Percentiles rank a stretch among this genome's conserved stretches.
Conservation (phyloP, 306 rosid species). For the Pachyrhizus erosus region DNA sequence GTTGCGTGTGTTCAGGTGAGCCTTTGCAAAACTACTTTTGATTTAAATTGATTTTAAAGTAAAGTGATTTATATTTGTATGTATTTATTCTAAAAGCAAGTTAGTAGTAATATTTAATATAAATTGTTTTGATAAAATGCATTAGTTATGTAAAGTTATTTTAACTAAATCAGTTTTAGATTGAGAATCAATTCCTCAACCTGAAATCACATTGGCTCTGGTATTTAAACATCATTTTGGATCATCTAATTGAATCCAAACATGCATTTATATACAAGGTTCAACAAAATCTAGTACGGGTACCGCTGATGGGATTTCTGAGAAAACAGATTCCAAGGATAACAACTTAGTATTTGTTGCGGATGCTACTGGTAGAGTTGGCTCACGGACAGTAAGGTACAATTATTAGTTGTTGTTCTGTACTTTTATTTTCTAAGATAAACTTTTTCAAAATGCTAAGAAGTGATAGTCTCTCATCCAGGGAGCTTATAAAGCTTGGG, state of each 20-base stretch:
- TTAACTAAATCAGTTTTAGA: neutral
- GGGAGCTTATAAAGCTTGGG: constrained; percentile 97
- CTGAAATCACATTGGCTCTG: neutral
- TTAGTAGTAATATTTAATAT: too few species aligned
- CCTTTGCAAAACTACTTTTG: too few species aligned
- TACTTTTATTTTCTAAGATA: neutral
- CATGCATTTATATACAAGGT: constrained; percentile 44
- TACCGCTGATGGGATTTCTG: constrained; percentile 47
- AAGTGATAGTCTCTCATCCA: constrained; percentile 44
- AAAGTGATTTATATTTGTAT: neutral
- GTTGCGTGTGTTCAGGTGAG: too few species aligned
- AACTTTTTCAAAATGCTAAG: constrained; percentile 37
- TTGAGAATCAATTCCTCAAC: neutral
- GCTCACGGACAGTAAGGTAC: constrained; percentile 92
- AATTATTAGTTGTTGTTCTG: neutral
- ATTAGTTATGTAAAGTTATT: too few species aligned
- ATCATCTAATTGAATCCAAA: neutral
- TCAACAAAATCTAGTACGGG: constrained; percentile 49
- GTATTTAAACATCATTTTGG: neutral
- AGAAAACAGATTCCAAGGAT: constrained; percentile 62
- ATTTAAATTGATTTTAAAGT: neutral
- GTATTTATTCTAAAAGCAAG: neutral
- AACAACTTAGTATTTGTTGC: constrained; percentile 85
- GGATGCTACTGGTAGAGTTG: constrained; percentile 96
- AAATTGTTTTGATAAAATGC: too few species aligned